Evolutionary conservation across 352 stramenopile genomes (phyloP), one percentile per base, ranked within the genome.

Genomic region (Globisporangium lucens): DNA sequence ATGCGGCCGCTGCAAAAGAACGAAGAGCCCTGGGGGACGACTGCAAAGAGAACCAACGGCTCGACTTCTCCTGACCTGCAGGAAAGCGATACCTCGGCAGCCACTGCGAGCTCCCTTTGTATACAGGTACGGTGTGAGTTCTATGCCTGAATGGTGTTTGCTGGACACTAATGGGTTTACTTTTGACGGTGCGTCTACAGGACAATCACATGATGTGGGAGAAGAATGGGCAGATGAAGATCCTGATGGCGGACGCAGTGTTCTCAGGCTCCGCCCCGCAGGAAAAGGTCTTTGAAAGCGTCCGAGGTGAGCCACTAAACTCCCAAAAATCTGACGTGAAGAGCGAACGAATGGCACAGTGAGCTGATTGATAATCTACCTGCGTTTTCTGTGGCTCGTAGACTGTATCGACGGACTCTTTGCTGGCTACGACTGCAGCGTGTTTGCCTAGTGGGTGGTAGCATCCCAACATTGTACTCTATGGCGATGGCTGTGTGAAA

Each of bases 151-250:
- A 24, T 24, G 24, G 24, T 24, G 24, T 24, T 24, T 24, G 24
- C 24, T 24, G 24, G 24, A 24, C 24, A 24, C 24, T 24, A 24
- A 24, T 24, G 24, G 24, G 24, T 24, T 24, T 24, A 24, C 24
- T 24, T 53, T 43, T 47, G 10, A 17, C n/a, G 30, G 30, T 33
- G 2, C 30, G 5, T 33, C 9, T 29, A 43, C 15, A 84, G 80
- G 69, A 77, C 38, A 82, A 79, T 33, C 74, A 74, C 53, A 63
- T 89, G 22, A 68, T 70, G 47, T 89, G 83, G 83, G 81, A 91
- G 67, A 91, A 89, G 66, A 89, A 89, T 65, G 79, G 78, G 0
- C 81, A 88, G 27, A 63, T 75, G 41, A 91, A 89, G 66, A 79
- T 80, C 24, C 38, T 91, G 15, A 71, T 82, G 56, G 70, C 77